A percentile compares a stretch with the other conserved stretches of the same genome.
Conservation (phyloP, 208 protist species). For the Crithidia bombi region DNA sequence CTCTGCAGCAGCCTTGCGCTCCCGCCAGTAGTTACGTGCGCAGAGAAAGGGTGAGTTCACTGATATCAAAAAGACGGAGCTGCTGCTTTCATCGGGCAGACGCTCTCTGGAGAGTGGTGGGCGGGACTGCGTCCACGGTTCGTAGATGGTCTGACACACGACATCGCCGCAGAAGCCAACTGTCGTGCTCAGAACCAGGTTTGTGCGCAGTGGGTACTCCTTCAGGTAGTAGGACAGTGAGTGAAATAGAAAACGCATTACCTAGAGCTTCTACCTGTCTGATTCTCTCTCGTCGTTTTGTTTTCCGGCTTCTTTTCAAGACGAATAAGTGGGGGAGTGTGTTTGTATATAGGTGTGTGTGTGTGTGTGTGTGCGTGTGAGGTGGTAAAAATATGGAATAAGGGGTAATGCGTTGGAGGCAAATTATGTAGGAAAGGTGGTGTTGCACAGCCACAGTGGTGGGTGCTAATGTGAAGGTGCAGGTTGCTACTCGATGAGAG, state of each 20-base stretch:
- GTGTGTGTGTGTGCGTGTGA: slow-evolving; percentile 18
- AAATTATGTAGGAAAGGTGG: no score
- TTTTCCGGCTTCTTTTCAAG: slow-evolving; percentile 3
- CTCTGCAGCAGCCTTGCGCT: background rate
- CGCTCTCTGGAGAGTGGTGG: slow-evolving; percentile 40
- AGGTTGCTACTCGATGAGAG: no score
- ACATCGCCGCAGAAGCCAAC: slow-evolving; percentile 77
- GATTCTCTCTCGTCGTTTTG: no score
- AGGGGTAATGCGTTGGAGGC: no score
- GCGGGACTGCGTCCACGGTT: slow-evolving; percentile 42
- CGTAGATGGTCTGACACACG: slow-evolving; percentile 71
- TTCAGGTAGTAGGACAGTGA: slow-evolving; percentile 62
- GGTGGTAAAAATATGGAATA: background rate
- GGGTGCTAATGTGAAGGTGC: no score
- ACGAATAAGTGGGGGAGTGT: background rate
- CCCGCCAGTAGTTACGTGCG: slow-evolving; percentile 17
- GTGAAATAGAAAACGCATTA: slow-evolving; percentile 41
- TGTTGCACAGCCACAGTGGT: no score
- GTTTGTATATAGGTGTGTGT: background rate
- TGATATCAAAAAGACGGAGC: slow-evolving; percentile 48
- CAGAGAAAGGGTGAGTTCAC: slow-evolving; percentile 49
- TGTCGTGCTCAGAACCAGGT: slow-evolving; percentile 58
- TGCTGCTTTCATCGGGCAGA: slow-evolving; percentile 38
- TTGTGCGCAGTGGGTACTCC: slow-evolving; percentile 55
- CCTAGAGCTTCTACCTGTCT: no score